phyloP scores from a whole-genome alignment of 257 asterid genomes.

The Fraxinus pennsylvanica region DNA sequence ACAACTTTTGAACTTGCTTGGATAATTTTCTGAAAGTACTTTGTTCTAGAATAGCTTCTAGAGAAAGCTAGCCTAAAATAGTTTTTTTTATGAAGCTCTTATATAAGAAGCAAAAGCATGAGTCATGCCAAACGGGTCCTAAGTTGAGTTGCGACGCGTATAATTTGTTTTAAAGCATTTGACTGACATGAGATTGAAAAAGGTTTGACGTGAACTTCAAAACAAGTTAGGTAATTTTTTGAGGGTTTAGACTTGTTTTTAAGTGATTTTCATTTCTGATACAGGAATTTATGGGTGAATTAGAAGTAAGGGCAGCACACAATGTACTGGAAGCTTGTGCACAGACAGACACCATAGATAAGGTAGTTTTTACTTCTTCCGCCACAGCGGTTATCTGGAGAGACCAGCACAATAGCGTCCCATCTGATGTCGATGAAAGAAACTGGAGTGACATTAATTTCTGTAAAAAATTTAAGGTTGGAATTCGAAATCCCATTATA shows the following conservation, averaged over 20 bases:
- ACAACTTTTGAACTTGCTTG: too few relatives aligned
- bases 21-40: too few relatives aligned
- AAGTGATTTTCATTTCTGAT: not conserved
- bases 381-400: slow-evolving; percentile 85
- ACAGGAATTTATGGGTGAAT: slow-evolving; percentile 83
- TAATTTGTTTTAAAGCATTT: not conserved
- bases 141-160: slow-evolving; percentile 12
- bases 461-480: slow-evolving; percentile 78
- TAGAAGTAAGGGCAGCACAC: slow-evolving; percentile 96
- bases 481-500: not conserved
- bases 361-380: slow-evolving; percentile 85
- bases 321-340: slow-evolving; percentile 98
- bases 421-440: slow-evolving; percentile 60
- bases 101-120: too few relatives aligned
- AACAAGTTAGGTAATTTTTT: not conserved
- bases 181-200: not conserved
- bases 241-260: not conserved
- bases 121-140: too few relatives aligned
- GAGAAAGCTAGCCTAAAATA: too few relatives aligned
- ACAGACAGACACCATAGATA: slow-evolving; percentile 75
- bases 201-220: not conserved
- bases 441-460: slow-evolving; percentile 80
- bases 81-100: too few relatives aligned
- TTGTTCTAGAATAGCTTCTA: too few relatives aligned
- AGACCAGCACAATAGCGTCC: slow-evolving; percentile 32